Percentiles rank a stretch among this genome's conserved stretches.
Conservation (phyloP, 164 flowering plant species). For the Sedum album region DNA sequence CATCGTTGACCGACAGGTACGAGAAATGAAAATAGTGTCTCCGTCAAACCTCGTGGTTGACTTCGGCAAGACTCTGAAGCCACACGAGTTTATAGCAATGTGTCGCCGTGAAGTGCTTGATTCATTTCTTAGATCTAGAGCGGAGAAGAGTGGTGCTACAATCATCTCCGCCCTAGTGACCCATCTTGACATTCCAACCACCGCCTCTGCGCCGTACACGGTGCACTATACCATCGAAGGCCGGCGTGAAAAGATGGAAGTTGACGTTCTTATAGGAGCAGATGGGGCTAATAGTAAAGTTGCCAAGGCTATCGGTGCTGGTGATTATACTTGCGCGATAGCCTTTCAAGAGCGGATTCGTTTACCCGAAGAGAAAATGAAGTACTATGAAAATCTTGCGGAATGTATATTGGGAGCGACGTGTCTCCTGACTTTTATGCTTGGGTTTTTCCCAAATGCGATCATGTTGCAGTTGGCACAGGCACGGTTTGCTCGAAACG, state of each 20-base stretch:
- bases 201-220: conserved; percentile 32
- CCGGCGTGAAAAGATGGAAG: conserved; percentile 12
- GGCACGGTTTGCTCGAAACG: conserved; percentile 62
- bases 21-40: conserved; percentile 64
- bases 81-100: conserved; percentile 14
- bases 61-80: conserved; percentile 53
- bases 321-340: conserved; percentile 59
- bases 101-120: conserved; percentile 14
- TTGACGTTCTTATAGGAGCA: conserved; percentile 71
- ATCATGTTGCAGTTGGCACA: conserved; percentile 87
- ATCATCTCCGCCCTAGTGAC: conserved; percentile 50
- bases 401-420: conserved; percentile 67
- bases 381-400: conserved; percentile 47
- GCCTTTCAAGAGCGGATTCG: conserved; percentile 73
- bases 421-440: conserved; percentile 71
- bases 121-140: conserved; percentile 58
- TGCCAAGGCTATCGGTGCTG: conserved; percentile 61
- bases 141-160: conserved; percentile 47
- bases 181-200: conserved; percentile 33
- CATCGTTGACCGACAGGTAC: conserved; percentile 64
- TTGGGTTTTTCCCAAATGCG: conserved; percentile 74
- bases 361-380: conserved; percentile 59
- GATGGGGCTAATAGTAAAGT: conserved; percentile 74
- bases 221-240: conserved; percentile 33
- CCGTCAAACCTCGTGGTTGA: conserved; percentile 69